Percentiles rank a stretch among this genome's conserved stretches.
Evolutionary conservation across 2,329 filamentous ascomycete species (phyloP).

Genomic region (Biscogniauxia marginata): DNA sequence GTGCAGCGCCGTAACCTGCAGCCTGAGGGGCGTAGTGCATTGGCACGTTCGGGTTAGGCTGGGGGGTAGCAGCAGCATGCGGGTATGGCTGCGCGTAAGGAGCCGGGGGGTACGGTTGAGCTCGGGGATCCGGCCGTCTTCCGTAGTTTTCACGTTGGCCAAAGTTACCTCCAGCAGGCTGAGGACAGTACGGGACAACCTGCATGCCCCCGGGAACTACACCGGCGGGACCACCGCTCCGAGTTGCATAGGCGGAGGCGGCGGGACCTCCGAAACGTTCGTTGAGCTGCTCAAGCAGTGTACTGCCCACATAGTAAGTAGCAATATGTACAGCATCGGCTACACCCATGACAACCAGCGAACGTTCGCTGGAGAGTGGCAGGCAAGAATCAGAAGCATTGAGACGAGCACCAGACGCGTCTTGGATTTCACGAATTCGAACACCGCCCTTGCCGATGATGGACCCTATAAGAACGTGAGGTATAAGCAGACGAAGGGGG

Average conservation of each 20-base stretch:
- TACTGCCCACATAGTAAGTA: conserved; percentile 97
- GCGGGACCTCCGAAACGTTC: conserved; percentile 94
- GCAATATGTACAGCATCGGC: conserved; percentile 98
- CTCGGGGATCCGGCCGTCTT: conserved; percentile 69
- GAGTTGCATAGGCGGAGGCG: conserved; percentile 95
- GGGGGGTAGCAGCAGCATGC: conserved; percentile 57
- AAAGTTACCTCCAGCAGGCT: conserved; percentile 89
- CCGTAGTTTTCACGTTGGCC: conserved; percentile 84
- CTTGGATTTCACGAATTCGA: conserved; percentile 96
- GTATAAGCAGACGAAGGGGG: conserved; percentile 89
- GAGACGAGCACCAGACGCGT: conserved; percentile 91
- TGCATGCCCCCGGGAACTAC: conserved; percentile 97
- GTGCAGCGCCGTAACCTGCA: conserved; percentile 73
- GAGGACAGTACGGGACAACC: conserved; percentile 95
- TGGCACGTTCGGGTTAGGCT: conserved; percentile 61
- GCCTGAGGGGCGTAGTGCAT: conserved; percentile 82
- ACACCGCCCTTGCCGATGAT: conserved; percentile 98
- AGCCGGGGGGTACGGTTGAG: conserved; percentile 73
- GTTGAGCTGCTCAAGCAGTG: conserved; percentile 94
- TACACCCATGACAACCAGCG: conserved; percentile 96
- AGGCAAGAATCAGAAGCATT: conserved; percentile 96
- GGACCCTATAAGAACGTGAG: conserved; percentile 94
- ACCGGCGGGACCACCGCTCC: conserved; percentile 88
- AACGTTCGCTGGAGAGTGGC: conserved; percentile 92
- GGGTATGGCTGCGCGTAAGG: conserved; percentile 76